These are phyloP conservation scores for Carnegiea gigantea DNA, from an alignment of 179 eudicot genomes.

Conservation along the genomic window DNA sequence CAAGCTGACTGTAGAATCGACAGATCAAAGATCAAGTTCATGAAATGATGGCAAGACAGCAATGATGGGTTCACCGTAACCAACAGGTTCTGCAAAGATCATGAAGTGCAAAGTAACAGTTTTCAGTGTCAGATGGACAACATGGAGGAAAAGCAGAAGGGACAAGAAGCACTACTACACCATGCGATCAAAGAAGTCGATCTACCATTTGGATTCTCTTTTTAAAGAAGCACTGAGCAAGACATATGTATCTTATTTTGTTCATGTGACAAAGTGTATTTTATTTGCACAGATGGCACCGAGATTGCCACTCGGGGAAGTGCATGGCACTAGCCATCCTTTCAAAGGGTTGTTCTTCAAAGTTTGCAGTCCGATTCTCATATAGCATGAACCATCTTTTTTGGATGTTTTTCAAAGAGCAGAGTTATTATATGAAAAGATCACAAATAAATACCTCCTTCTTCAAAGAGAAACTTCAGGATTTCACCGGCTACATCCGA, in stretches of 20 bases:
- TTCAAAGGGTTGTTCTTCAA: not conserved
- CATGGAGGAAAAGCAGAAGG: not conserved
- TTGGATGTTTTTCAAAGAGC: not conserved
- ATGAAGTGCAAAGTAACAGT: not conserved
- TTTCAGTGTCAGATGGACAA: not conserved
- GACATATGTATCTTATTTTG: not conserved
- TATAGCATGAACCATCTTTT: not conserved
- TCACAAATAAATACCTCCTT: conserved; percentile 58
- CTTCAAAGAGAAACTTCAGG: conserved; percentile 63
- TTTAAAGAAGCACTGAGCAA: no score
- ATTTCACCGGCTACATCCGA: conserved; percentile 89
- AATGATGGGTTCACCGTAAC: conserved; percentile 89
- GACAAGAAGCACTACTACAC: not conserved
- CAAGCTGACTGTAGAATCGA: conserved; percentile 6
- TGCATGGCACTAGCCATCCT: not conserved
- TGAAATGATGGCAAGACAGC: conserved; percentile 86
- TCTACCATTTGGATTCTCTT: not conserved
- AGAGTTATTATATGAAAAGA: conserved; percentile 1
- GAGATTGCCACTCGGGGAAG: not conserved
- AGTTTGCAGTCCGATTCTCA: not conserved
- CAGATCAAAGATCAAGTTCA: conserved; percentile 38
- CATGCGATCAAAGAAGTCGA: not conserved
- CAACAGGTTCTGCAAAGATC: conserved; percentile 72
- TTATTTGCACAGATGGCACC: not conserved
- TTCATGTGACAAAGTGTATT: not conserved